Evolutionary conservation across 768 basidiomycete genomes (phyloP).

Genomic region (Lactarius tabidus): DNA sequence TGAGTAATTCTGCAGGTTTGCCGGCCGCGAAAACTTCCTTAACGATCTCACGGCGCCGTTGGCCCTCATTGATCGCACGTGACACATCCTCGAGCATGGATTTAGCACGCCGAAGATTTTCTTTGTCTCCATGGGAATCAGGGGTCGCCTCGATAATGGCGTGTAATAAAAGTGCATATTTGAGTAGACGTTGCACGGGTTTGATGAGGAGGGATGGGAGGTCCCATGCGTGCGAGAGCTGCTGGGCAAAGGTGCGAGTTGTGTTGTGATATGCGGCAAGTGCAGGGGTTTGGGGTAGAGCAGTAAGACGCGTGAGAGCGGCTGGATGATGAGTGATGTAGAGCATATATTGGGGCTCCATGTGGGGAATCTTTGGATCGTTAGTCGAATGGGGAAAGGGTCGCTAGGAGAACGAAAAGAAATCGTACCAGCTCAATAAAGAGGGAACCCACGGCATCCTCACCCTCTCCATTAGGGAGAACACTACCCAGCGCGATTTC

Average conservation of each 20-base stretch:
- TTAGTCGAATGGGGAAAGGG: constrained; percentile 12
- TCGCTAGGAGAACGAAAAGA: not conserved
- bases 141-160: constrained; percentile 76
- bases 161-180: constrained; percentile 82
- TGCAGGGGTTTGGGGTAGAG: constrained; percentile 48
- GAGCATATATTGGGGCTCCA: constrained; percentile 69
- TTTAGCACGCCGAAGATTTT: constrained; percentile 49
- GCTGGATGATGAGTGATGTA: constrained; percentile 80
- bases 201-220: constrained; percentile 93
- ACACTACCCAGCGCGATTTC: constrained; percentile 62
- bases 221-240: constrained; percentile 87
- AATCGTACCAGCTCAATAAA: constrained; percentile 62
- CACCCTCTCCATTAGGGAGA: constrained; percentile 60
- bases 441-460: constrained; percentile 64
- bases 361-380: constrained; percentile 51
- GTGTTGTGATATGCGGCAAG: constrained; percentile 63
- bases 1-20: constrained; percentile 25
- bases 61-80: constrained; percentile 71
- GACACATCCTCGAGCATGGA: constrained; percentile 68
- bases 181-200: constrained; percentile 93
- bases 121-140: constrained; percentile 62
- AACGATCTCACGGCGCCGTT: constrained; percentile 73
- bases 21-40: constrained; percentile 56
- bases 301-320: constrained; percentile 64
- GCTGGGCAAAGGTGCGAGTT: constrained; percentile 61